Conservation (phyloP, 1,139 yeast species). For the Wickerhamomyces sp. region DNA sequence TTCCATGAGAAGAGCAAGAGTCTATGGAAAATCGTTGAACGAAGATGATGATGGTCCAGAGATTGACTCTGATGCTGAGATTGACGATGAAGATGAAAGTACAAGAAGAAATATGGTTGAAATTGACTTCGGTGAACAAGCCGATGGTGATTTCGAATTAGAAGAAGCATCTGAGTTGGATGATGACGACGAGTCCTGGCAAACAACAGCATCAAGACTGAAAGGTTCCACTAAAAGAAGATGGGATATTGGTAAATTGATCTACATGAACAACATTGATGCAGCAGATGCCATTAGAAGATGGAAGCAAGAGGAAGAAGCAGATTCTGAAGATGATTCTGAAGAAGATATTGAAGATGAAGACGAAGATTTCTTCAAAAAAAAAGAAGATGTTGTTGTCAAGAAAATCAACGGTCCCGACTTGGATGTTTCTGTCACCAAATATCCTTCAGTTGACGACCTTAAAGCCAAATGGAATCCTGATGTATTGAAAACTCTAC, state of each 20-base stretch:
- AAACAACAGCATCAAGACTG: conserved; percentile 41
- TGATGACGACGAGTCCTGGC: conserved; percentile 41
- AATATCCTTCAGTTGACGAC: conserved; percentile 44
- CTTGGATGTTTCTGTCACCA: conserved; percentile 30
- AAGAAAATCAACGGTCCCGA: conserved; percentile 11
- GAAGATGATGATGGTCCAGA: conserved; percentile 45
- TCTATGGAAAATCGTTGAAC: conserved; percentile 51
- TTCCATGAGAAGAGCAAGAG: conserved; percentile 52
- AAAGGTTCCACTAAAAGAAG: conserved; percentile 40
- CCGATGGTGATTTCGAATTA: conserved; percentile 34
- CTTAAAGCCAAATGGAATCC: conserved; percentile 52
- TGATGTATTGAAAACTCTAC: conserved; percentile 43
- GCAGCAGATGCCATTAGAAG: conserved; percentile 72
- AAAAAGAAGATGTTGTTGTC: conserved; percentile 31
- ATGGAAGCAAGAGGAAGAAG: conserved; percentile 60
- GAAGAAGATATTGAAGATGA: conserved; percentile 52
- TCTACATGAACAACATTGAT: conserved; percentile 71
- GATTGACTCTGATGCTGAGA: conserved; percentile 35
- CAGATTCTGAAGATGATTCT: conserved; percentile 33
- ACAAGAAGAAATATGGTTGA: conserved; percentile 37
- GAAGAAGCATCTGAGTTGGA: conserved; percentile 45
- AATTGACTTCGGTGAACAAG: conserved; percentile 44
- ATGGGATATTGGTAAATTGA: conserved; percentile 78
- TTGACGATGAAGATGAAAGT: conserved; percentile 30
- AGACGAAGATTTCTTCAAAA: conserved; percentile 64